Conservation (phyloP, 2,329 filamentous ascomycete species). For the Epicoccum sorghinum region DNA sequence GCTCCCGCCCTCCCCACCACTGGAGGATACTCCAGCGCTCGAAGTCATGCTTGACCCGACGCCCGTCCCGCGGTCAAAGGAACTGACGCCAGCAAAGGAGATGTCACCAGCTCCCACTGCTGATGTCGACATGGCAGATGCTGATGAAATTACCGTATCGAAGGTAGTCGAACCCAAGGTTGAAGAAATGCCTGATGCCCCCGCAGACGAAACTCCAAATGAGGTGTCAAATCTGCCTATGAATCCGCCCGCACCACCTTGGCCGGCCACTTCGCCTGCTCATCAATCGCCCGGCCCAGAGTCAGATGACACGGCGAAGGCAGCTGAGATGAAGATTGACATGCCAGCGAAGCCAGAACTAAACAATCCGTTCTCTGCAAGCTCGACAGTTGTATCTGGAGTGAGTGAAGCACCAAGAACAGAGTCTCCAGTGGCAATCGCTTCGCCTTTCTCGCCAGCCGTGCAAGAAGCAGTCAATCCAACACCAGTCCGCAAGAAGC, state of each 20-base stretch:
- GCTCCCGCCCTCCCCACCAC: conserved; percentile 29
- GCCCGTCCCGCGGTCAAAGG: conserved; percentile 24
- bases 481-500: conserved; percentile 54
- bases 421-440: conserved; percentile 38
- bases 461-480: conserved; percentile 52
- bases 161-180: conserved; percentile 44
- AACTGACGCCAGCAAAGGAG: conserved; percentile 34
- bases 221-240: conserved; percentile 37
- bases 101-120: conserved; percentile 21
- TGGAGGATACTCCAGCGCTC: conserved; percentile 35
- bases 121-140: conserved; percentile 28
- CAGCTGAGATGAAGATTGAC: conserved; percentile 35
- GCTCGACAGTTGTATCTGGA: conserved; percentile 31
- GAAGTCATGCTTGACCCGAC: conserved; percentile 32
- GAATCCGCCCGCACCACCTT: conserved; percentile 45
- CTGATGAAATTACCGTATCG: conserved; percentile 8
- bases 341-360: conserved; percentile 38
- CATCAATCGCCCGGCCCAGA: conserved; percentile 20
- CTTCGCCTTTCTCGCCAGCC: conserved; percentile 46
- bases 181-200: conserved; percentile 40
- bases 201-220: conserved; percentile 21
- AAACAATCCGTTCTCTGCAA: conserved; percentile 23
- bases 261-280: conserved; percentile 26
- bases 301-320: conserved; percentile 19
- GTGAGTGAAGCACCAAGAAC: conserved; percentile 29